These are phyloP conservation scores for Sanghuangporus sanghuang DNA, from an alignment of 1,284 basidiomycete species.

Conservation along the genomic window DNA sequence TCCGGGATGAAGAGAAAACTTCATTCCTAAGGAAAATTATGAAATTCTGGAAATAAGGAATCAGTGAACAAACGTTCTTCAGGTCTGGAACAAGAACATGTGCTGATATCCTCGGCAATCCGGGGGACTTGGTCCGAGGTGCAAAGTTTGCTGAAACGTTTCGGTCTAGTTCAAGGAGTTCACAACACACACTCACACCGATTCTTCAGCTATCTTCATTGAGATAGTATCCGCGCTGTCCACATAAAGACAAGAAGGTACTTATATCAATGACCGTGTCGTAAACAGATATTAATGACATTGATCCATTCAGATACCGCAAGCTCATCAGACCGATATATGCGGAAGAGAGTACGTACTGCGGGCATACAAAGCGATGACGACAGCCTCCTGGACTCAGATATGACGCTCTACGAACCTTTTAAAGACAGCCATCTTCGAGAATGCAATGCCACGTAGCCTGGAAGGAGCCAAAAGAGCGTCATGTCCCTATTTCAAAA, in stretches of 20 bases:
- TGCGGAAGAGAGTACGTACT: background rate
- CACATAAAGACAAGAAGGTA: too few relatives aligned
- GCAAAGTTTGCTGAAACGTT: background rate
- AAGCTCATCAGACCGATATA: background rate
- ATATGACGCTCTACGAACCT: background rate
- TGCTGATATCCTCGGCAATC: background rate
- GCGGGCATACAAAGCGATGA: background rate
- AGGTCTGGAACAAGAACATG: slow-evolving; percentile 1
- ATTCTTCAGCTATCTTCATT: too few relatives aligned
- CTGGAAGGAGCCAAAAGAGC: background rate
- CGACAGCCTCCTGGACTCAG: background rate
- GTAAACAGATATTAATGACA: too few relatives aligned
- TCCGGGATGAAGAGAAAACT: too few relatives aligned
- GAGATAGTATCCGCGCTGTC: too few relatives aligned
- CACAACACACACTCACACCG: too few relatives aligned
- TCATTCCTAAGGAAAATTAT: background rate
- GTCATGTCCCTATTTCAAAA: background rate
- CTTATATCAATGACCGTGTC: too few relatives aligned
- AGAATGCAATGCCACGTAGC: background rate
- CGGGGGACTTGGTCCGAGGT: background rate
- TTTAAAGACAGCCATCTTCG: background rate
- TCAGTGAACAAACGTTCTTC: background rate
- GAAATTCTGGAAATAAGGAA: background rate
- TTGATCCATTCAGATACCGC: background rate
- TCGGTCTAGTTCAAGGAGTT: background rate